Evolutionary conservation across 345 rosid species (phyloP).

Genomic region (Punica granatum): DNA sequence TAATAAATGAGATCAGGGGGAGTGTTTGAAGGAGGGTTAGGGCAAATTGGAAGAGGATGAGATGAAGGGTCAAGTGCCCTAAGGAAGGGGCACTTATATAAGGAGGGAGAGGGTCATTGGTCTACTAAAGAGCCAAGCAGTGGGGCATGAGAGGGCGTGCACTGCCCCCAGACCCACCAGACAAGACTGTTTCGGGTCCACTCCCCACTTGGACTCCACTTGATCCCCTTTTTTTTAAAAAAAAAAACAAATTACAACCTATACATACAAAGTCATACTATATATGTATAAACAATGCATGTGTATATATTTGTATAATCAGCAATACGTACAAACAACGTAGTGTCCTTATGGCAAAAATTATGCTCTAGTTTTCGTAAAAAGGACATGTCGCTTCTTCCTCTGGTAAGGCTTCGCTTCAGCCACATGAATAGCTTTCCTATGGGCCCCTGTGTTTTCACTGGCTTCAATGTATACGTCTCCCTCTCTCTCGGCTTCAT

Average conservation of each 20-base stretch:
- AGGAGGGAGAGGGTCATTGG: constrained; percentile 33
- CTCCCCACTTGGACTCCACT: constrained; percentile 24
- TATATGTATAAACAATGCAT: too few relatives aligned
- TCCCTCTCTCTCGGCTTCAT: neutral
- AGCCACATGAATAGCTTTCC: constrained; percentile 1
- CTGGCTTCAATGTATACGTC: neutral
- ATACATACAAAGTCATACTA: neutral
- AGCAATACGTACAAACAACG: too few relatives aligned
- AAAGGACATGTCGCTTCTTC: neutral
- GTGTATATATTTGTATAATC: too few relatives aligned
- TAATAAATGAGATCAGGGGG: too few relatives aligned
- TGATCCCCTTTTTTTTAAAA: too few relatives aligned
- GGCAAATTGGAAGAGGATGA: neutral
- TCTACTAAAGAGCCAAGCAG: constrained; percentile 45
- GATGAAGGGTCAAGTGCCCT: neutral
- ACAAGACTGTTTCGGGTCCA: constrained; percentile 29
- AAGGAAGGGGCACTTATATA: constrained; percentile 14
- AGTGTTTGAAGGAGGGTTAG: neutral
- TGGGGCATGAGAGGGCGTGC: constrained; percentile 67
- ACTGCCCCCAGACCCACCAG: constrained; percentile 54
- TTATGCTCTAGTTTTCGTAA: neutral
- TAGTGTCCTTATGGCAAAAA: neutral
- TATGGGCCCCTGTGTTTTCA: neutral
- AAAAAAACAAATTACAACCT: neutral
- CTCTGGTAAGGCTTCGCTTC: neutral